Base-by-base conservation (phyloP, 2,329 filamentous ascomycete genomes). In the Xylariaceae sp. region DNA sequence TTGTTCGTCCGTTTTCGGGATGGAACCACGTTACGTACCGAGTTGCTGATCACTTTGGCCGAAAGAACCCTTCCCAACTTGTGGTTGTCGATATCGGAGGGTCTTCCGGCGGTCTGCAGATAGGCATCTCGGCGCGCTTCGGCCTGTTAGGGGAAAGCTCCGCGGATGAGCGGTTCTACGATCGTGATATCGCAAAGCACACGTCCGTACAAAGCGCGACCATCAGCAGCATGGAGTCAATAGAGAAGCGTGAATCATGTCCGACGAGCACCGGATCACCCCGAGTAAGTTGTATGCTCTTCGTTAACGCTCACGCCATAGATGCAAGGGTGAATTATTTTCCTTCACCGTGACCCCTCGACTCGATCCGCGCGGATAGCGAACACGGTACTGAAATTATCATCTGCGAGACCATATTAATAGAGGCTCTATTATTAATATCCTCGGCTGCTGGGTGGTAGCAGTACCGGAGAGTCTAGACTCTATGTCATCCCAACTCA, bases 91-190 rank as follows among this genome's bases (percentile, higher is more conserved):
- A 18, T 22, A 54, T 32, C 54, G 54, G 54, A 56, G 15, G 21
- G 16, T n/a, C 19, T 46, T 41, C 54, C 54, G 47, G 54, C 54
- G 50, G 54, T 53, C 47, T 47, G 16, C 37, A 16, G 22, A 44
- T 21, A 44, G 3, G 9, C 5, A 22, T 26, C 40, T 16, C 37
- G 37, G 40, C 18, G 4, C 12, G 40, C 16, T 18, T 5, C 34
- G 15, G 9, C 21, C 45, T n/a, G 44, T 19, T 37, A 29, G 32
- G 32, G 19, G 5, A 15, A 15, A 26, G 32, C n/a, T n/a, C n/a
- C n/a, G n/a, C n/a, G n/a, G 32, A 34, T 34, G 13, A 34, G 13
- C 32, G 32, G 32, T 9, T 34, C 32, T 34, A 34, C 5, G 2
- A 16, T 16, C 36, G 9, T 36, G 32, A 7, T 12, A 37, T 37